Evolutionary conservation across 2,329 filamentous ascomycete genomes (phyloP).

Genomic region (Pyricularia grisea): DNA sequence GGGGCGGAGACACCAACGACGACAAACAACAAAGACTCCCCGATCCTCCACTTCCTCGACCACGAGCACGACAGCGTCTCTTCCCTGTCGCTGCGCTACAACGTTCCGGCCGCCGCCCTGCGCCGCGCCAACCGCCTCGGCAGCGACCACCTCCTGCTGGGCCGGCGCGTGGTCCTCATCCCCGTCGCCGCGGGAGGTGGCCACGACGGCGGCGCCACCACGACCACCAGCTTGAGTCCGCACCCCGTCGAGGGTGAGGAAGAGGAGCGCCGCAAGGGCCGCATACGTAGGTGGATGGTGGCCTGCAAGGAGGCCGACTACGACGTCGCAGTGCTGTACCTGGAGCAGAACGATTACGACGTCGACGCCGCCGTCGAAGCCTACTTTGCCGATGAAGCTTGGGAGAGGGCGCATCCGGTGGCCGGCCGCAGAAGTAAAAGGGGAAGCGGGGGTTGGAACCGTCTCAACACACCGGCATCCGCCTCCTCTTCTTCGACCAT

Average conservation of each 20-base stretch:
- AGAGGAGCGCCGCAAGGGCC: slow-evolving; percentile 60
- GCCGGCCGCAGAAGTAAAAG: slow-evolving; percentile 14
- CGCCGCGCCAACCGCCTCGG: slow-evolving; percentile 56
- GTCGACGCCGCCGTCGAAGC: slow-evolving; percentile 53
- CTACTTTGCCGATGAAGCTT: slow-evolving; percentile 63
- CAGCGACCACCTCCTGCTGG: slow-evolving; percentile 61
- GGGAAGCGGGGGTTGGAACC: background rate
- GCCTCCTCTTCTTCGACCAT: background rate
- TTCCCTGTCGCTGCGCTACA: slow-evolving; percentile 63
- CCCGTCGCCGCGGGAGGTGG: slow-evolving; percentile 26
- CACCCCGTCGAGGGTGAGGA: slow-evolving; percentile 65
- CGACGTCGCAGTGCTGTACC: slow-evolving; percentile 65
- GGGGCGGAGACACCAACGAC: background rate
- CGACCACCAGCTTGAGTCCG: slow-evolving; percentile 42
- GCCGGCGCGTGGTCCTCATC: slow-evolving; percentile 60
- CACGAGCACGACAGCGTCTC: slow-evolving; percentile 57
- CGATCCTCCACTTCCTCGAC: slow-evolving; percentile 65
- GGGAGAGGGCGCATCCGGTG: slow-evolving; percentile 62
- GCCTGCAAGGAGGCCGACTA: slow-evolving; percentile 69
- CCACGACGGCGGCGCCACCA: background rate
- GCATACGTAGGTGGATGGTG: slow-evolving; percentile 70
- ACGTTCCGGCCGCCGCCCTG: slow-evolving; percentile 53
- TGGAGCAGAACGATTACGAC: slow-evolving; percentile 60
- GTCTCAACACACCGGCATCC: background rate
- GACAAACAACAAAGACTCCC: slow-evolving; percentile 7